These are phyloP conservation scores for Penicillium cinerascens DNA, from an alignment of 495 filamentous ascomycete species.

Conservation along the genomic window DNA sequence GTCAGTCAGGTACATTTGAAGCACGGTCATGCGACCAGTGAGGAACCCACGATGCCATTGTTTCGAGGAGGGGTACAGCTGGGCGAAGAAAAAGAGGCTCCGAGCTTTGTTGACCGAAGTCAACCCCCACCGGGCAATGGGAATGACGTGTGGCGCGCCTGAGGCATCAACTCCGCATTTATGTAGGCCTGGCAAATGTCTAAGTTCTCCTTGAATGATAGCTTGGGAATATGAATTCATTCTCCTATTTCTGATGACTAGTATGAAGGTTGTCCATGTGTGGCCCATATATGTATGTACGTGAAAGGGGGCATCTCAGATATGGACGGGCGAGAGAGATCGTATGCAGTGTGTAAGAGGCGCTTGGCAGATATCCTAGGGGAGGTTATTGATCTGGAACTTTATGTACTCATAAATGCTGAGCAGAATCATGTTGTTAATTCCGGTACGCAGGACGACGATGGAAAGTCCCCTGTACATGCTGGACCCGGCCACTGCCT, in stretches of 20 bases:
- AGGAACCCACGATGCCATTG: conserved; percentile 44
- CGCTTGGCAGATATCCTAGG: conserved; percentile 8
- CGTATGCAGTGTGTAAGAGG: neutral
- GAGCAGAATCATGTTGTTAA: conserved; percentile 50
- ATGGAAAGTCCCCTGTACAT: conserved; percentile 51
- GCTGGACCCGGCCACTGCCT: conserved; percentile 44
- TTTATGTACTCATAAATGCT: conserved; percentile 47
- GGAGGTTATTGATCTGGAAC: conserved; percentile 37
- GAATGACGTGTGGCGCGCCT: conserved; percentile 34
- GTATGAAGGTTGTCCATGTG: conserved; percentile 22
- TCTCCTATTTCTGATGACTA: conserved; percentile 25
- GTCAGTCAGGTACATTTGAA: neutral
- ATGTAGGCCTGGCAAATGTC: neutral
- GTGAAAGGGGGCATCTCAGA: conserved; percentile 9
- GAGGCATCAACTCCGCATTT: conserved; percentile 15
- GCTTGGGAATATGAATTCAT: conserved; percentile 4
- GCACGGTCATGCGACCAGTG: neutral
- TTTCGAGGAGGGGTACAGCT: conserved; percentile 15
- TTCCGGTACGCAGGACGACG: conserved; percentile 43
- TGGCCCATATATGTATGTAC: conserved; percentile 26
- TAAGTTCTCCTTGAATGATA: too few relatives aligned
- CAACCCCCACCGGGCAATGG: conserved; percentile 35
- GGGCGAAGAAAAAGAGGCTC: conserved; percentile 11
- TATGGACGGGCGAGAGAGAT: neutral
- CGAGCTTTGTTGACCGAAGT: conserved; percentile 36